These are phyloP conservation scores for Colletotrichum chrysophilum DNA, from an alignment of 2,329 filamentous ascomycete species.

Conservation along the genomic window DNA sequence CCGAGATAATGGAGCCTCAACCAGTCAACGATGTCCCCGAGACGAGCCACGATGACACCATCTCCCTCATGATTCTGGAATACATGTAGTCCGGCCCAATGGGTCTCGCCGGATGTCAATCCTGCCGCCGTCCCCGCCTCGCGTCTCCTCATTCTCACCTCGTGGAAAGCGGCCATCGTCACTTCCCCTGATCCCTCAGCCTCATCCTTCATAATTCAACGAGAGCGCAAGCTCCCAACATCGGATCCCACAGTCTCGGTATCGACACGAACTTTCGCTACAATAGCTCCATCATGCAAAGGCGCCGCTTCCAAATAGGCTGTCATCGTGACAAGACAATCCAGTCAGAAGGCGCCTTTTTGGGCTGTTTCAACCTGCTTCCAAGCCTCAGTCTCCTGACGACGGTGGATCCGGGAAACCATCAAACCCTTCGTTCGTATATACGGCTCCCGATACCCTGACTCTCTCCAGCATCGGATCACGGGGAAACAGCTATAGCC, in stretches of 20 bases:
- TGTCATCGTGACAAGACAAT: background rate
- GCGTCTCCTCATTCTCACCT: background rate
- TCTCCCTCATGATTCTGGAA: conserved; percentile 16
- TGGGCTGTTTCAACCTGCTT: background rate
- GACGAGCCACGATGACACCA: conserved; percentile 17
- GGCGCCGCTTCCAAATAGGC: background rate
- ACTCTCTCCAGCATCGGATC: background rate
- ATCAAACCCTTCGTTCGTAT: background rate
- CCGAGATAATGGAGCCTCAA: conserved; percentile 10
- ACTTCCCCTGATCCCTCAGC: background rate
- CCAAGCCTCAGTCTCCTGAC: background rate
- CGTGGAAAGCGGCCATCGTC: background rate
- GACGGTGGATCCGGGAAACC: background rate
- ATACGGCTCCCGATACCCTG: background rate
- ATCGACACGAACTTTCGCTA: background rate
- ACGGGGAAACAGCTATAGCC: fast-evolving
- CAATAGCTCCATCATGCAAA: background rate
- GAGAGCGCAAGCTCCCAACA: background rate
- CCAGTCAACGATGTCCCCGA: background rate
- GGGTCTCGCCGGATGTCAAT: background rate
- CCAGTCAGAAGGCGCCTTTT: background rate
- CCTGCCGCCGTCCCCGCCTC: background rate
- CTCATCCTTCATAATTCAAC: background rate
- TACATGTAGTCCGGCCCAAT: background rate
- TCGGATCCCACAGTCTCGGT: background rate